Base-by-base conservation (phyloP, 768 basidiomycete species). In the Nevesoporus exiguus region DNA sequence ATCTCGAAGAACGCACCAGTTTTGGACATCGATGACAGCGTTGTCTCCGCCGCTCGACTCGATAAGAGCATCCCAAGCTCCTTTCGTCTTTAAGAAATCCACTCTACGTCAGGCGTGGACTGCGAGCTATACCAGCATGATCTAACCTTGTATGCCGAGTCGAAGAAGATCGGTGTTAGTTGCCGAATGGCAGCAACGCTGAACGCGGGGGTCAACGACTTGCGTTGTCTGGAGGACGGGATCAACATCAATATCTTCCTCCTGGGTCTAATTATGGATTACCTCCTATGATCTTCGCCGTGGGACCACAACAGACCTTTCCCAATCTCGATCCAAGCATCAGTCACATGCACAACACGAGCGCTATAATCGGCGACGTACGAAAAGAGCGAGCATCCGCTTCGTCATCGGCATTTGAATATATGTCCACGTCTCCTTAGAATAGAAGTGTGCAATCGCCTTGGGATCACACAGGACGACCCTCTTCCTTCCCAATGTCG, bases 271-370 rank as follows among this genome's bases (percentile, higher is more conserved):
- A 22, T 8, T 13, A 25, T 24, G 21, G 21, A 47, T 30, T 47
- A 77, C 79, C 79, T 71, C 42, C 63, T 70, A 51, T 82, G 80
- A 56, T 68, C 70, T n/a, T 80, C 79, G 7, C 76, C 74, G 29
- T 76, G 67, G 1, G 64, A 39, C 64, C 54, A 60, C 5, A 64
- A 5, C 2, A 77, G 39, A 3, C 73, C 73, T 14, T 60, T 66
- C 1, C 76, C 74, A 7, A 43, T 13, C 55, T 63, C 0, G 6
- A 29, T 17, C 0, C 22, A 21, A 5, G n/a, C 14, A 47, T 59
- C 25, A 53, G 21, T 3, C 15, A 24, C 43, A 22, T 27, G 15
- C 46, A 69, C 66, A 70, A 68, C 14, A 71, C 14, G 15, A 55
- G 6, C 2, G 3, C 7, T 2, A 40, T 17, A 5, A 33, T 25